Percentiles rank a stretch among this genome's conserved stretches.
These are phyloP conservation scores for Brettanomyces sp. DNA, from an alignment of 805 yeast genomes.

Conservation along the genomic window DNA sequence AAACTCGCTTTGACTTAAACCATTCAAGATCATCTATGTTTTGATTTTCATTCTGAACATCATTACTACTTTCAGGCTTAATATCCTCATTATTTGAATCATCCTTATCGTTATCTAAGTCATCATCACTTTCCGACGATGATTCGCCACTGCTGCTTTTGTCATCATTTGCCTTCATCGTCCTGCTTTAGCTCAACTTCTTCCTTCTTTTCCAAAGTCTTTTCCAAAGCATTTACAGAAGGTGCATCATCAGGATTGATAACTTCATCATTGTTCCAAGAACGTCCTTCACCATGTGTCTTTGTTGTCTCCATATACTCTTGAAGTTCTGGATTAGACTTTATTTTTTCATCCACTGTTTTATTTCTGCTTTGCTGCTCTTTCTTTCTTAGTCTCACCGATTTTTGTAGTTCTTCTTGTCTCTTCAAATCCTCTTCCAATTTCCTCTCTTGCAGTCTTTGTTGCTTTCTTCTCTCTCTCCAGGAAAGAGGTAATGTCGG, in stretches of 20 bases:
- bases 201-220: slow-evolving; percentile 30
- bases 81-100: slow-evolving; percentile 1
- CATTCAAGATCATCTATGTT: slow-evolving; percentile 75
- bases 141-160: not conserved
- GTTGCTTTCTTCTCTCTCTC: slow-evolving; percentile 39
- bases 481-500: slow-evolving; percentile 66
- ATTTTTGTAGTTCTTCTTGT: slow-evolving; percentile 39
- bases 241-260: slow-evolving; percentile 40
- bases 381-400: slow-evolving; percentile 28
- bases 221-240: slow-evolving; percentile 32
- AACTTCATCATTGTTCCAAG: slow-evolving; percentile 64
- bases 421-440: slow-evolving; percentile 41
- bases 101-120: slow-evolving; percentile 35
- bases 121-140: slow-evolving; percentile 31
- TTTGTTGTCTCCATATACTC: slow-evolving; percentile 82
- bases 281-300: slow-evolving; percentile 56
- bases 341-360: slow-evolving; percentile 51
- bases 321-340: slow-evolving; percentile 53
- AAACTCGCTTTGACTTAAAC: slow-evolving; percentile 66
- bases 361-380: slow-evolving; percentile 26
- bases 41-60: slow-evolving; percentile 23
- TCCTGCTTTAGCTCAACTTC: slow-evolving; percentile 45
- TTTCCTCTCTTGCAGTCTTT: slow-evolving; percentile 42
- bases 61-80: slow-evolving; percentile 10
- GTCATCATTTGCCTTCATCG: slow-evolving; percentile 34